Conservation (phyloP, 495 filamentous ascomycete species). For the Podospora australis region DNA sequence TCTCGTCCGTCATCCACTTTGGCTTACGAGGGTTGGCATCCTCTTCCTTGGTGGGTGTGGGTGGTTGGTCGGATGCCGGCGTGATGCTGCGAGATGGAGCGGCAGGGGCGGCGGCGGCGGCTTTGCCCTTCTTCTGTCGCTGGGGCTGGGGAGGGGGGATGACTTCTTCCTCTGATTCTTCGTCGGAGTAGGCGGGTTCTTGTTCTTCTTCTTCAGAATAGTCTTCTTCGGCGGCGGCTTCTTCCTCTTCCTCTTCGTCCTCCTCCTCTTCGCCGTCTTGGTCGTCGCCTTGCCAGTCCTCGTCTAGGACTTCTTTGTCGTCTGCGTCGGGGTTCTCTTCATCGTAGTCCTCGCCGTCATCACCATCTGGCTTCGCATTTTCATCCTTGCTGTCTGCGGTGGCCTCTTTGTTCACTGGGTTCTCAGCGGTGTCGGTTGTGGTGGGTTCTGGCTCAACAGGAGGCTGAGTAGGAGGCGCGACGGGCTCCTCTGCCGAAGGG, state of each 20-base stretch:
- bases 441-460: slow-evolving; percentile 7
- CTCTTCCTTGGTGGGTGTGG: slow-evolving; percentile 28
- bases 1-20: slow-evolving; percentile 25
- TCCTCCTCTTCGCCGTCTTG: slow-evolving; percentile 10
- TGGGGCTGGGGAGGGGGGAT: slow-evolving; percentile 3
- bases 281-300: slow-evolving; percentile 15
- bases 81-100: slow-evolving; percentile 13
- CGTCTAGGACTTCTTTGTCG: slow-evolving; percentile 14
- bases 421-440: too few species aligned
- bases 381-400: slow-evolving; percentile 11
- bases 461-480: not conserved
- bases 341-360: slow-evolving; percentile 17
- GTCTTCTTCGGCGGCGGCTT: slow-evolving; percentile 10
- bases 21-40: slow-evolving; percentile 30
- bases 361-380: not conserved
- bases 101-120: slow-evolving; percentile 7
- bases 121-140: slow-evolving; percentile 2
- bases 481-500: too few species aligned
- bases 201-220: slow-evolving; percentile 4
- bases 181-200: slow-evolving; percentile 15
- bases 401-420: slow-evolving; percentile 12
- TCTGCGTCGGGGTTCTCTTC: slow-evolving; percentile 22
- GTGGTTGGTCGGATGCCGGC: slow-evolving; percentile 23
- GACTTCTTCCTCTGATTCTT: slow-evolving; percentile 11
- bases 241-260: slow-evolving; percentile 16